These are phyloP conservation scores for Fusarium sp. DNA, from an alignment of 2,329 filamentous ascomycete species.

Conservation along the genomic window DNA sequence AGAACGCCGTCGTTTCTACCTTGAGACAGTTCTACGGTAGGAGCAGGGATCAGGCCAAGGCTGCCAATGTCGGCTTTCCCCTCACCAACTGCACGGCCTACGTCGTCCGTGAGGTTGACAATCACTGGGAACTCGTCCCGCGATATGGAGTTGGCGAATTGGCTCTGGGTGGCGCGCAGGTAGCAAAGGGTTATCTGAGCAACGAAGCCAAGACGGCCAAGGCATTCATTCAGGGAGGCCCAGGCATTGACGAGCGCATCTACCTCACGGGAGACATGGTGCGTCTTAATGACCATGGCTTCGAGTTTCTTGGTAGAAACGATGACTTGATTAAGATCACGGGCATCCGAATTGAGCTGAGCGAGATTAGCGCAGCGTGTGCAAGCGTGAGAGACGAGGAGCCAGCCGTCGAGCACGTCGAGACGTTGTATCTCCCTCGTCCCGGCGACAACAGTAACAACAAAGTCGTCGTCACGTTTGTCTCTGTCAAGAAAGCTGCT, in stretches of 20 bases:
- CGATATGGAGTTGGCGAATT: constrained; percentile 25
- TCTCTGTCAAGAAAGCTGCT: constrained; percentile 9
- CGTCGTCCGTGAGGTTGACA: constrained; percentile 19
- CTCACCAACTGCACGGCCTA: constrained; percentile 17
- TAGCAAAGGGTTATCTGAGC: constrained; percentile 17
- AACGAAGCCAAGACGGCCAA: constrained; percentile 26
- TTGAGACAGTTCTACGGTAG: constrained; percentile 19
- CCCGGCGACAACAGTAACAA: not conserved
- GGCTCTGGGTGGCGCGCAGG: constrained; percentile 15
- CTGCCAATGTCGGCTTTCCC: constrained; percentile 23
- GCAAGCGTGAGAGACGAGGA: constrained; percentile 21
- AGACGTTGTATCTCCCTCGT: constrained; percentile 8
- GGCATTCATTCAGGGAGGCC: constrained; percentile 16
- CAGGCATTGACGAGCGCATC: constrained; percentile 17
- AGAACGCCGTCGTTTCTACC: constrained; percentile 25
- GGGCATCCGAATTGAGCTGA: constrained; percentile 19
- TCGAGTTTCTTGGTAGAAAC: constrained; percentile 24
- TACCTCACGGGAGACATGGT: constrained; percentile 27
- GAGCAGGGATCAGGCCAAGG: constrained; percentile 15
- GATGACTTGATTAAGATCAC: constrained; percentile 29
- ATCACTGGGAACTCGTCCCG: constrained; percentile 25
- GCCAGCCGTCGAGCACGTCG: constrained; percentile 9
- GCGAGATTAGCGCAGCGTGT: constrained; percentile 26
- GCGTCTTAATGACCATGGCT: constrained; percentile 21
- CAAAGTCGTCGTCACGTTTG: constrained; percentile 22